Base-by-base conservation (phyloP, 768 basidiomycete genomes). In the Psilocybe cyanescens region DNA sequence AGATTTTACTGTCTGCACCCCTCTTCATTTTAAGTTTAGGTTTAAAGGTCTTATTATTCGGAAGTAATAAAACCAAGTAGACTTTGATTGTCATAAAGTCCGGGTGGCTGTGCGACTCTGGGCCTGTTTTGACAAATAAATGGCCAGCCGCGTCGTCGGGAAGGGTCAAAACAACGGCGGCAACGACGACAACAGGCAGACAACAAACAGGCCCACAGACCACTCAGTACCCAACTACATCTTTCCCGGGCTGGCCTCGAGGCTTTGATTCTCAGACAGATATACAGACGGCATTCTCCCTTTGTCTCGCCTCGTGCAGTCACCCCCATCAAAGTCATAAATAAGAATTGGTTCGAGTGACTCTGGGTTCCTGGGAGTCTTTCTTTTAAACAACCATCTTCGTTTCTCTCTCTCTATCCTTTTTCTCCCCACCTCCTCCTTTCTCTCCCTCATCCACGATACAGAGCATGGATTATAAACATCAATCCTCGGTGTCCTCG, bases 301-400 rank as follows among this genome's bases (percentile, higher is more conserved):
- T 65, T 67, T 65, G 59, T 63, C 48, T 61, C 56, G 66, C 67
- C 67, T 63, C 67, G 60, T 62, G 58, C 50, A 47, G 55, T 55
- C 17, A 16, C 45, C 44, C 44, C 64, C 61, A 63, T 65, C 65
- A 68, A 59, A 62, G 62, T 68, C 56, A 63, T 62, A 67, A 67
- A 67, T 61, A 63, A 63, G 64, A 61, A 63, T 50, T 57, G 59
- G 59, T 33, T 45, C 19, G 55, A 47, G 58, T 57, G 47, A 51
- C 55, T 55, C 58, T 53, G 45, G 47, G 62, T 58, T 55, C 62
- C 62, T 63, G 62, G 51, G 61, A 57, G 57, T 46, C 53, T 56
- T 47, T 48, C 56, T 55, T 44, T 62, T 58, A 47, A 59, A 53
- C 55, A 44, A 45, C 44, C 24, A 48, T 58, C 58, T 47, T 48